Conservation (phyloP, 176 grass and related monocot genomes). For the Triticum monococcum region DNA sequence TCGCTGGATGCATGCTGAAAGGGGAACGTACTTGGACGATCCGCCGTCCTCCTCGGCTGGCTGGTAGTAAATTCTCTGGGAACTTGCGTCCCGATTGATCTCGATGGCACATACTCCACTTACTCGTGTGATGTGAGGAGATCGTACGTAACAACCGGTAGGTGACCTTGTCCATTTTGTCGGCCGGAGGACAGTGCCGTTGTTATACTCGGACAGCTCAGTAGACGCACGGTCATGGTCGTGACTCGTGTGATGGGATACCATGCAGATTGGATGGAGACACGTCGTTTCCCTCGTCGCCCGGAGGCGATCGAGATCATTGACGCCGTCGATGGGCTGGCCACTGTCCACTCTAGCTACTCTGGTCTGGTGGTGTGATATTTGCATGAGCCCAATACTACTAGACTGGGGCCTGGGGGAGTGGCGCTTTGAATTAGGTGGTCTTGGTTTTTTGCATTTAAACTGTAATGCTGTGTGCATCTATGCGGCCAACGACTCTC, state of each 20-base stretch:
- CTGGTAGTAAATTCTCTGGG: neutral
- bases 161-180: constrained; percentile 29
- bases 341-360: neutral
- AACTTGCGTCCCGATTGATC: neutral
- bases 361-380: no score
- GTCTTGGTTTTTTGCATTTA: neutral
- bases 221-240: constrained; percentile 31
- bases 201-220: no score
- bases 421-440: neutral
- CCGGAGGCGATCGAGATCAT: no score
- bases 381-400: no score
- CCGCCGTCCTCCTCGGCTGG: neutral
- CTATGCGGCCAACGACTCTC: neutral
- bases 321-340: no score
- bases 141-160: constrained; percentile 45
- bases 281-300: constrained; percentile 20
- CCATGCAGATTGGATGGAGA: constrained; percentile 10
- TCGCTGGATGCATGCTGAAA: neutral
- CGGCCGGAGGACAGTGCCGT: constrained; percentile 7
- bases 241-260: neutral
- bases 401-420: neutral
- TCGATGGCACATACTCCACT: neutral
- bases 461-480: neutral
- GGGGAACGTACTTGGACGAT: neutral
- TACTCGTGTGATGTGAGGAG: neutral